phyloP scores from a whole-genome alignment of 345 rosid genomes.

The Populus nigra region DNA sequence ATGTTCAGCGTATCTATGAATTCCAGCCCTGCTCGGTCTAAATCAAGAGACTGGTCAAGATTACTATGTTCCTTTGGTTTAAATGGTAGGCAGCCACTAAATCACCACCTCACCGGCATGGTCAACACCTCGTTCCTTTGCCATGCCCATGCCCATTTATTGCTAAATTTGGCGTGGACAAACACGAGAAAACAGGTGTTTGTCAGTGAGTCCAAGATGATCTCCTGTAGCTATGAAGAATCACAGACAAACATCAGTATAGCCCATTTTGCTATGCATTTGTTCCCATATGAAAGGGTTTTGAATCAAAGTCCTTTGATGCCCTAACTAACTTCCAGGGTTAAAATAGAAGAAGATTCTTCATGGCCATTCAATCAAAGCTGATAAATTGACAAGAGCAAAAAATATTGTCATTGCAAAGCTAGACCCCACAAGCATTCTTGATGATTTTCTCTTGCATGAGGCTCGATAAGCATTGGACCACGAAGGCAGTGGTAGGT shows the following conservation, averaged over 20 bases:
- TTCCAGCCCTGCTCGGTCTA: neutral
- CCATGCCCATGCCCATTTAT: neutral
- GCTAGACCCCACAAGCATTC: constrained; percentile 12
- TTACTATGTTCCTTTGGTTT: neutral
- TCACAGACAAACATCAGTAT: neutral
- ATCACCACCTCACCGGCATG: neutral
- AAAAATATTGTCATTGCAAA: neutral
- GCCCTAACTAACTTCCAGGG: neutral
- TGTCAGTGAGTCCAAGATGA: neutral
- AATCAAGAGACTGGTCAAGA: neutral
- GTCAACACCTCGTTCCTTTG: neutral
- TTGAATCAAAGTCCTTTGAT: neutral
- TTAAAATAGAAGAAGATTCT: neutral
- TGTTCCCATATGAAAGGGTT: neutral
- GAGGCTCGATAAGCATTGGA: constrained; percentile 12
- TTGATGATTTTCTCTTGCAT: neutral
- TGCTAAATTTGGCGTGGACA: neutral
- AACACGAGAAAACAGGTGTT: neutral
- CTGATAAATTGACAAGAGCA: neutral
- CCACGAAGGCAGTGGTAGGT: constrained; percentile 13
- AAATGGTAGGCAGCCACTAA: neutral
- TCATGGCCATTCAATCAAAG: neutral
- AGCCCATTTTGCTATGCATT: neutral
- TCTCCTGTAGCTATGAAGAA: neutral
- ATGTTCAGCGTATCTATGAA: neutral